A percentile compares a stretch with the other conserved stretches of the same genome.
phyloP scores from a whole-genome alignment of 768 basidiomycete species.

The Leccinum imitatum region DNA sequence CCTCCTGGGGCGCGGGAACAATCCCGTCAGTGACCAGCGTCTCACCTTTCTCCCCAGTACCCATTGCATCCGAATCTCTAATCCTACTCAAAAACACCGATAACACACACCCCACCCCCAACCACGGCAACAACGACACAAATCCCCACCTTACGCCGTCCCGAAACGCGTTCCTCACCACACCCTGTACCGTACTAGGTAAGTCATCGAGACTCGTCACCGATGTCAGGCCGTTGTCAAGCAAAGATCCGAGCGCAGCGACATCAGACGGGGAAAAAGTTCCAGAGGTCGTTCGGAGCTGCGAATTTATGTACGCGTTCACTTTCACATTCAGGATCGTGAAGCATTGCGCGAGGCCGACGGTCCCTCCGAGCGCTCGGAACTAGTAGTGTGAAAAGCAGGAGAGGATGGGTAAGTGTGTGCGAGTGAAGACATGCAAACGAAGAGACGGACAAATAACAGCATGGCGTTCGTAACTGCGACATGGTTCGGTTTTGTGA shows the following conservation, averaged over 20 bases:
- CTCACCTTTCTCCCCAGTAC: neutral
- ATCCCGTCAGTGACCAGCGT: neutral
- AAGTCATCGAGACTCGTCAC: slow-evolving; percentile 38
- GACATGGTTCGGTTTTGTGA: slow-evolving; percentile 41
- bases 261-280: slow-evolving; percentile 32
- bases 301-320: slow-evolving; percentile 29
- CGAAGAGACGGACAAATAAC: slow-evolving; percentile 41
- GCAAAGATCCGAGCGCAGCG: slow-evolving; percentile 22
- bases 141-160: slow-evolving; percentile 45
- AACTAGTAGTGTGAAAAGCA: slow-evolving; percentile 30
- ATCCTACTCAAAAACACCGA: slow-evolving; percentile 42
- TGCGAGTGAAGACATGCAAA: neutral
- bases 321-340: slow-evolving; percentile 48
- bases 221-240: slow-evolving; percentile 33
- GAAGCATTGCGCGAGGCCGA: slow-evolving; percentile 53
- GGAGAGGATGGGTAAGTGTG: neutral
- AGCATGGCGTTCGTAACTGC: slow-evolving; percentile 44
- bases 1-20: neutral
- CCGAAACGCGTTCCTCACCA: slow-evolving; percentile 42
- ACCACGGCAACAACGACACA: slow-evolving; percentile 50
- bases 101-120: slow-evolving; percentile 33
- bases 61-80: slow-evolving; percentile 20
- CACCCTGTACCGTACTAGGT: slow-evolving; percentile 33
- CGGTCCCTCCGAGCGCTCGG: slow-evolving; percentile 49
- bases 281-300: slow-evolving; percentile 24